A percentile compares a stretch with the other conserved stretches of the same genome.
phyloP scores from a whole-genome alignment of 139 green algal genomes.

The Desmodesmus armatus region DNA sequence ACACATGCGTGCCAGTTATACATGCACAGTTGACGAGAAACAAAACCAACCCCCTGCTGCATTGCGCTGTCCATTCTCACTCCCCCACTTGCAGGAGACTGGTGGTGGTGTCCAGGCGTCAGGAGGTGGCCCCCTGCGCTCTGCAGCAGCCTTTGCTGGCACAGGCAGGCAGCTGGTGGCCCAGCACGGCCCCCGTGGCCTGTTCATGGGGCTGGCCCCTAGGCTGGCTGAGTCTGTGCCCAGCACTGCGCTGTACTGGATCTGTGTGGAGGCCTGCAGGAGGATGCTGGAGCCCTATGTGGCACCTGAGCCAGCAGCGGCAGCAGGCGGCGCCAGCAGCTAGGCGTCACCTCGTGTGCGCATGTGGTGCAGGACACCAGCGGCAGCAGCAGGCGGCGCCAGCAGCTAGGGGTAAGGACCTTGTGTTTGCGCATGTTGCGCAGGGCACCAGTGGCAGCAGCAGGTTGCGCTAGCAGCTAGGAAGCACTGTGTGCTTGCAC shows the following conservation, averaged over 20 bases:
- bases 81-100: too few species aligned
- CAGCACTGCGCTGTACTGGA: slow-evolving; percentile 62
- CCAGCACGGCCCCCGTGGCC: slow-evolving; percentile 48
- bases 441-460: neutral
- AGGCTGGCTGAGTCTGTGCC: slow-evolving; percentile 61
- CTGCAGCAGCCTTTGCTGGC: slow-evolving; percentile 50
- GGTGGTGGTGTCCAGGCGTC: slow-evolving; percentile 5
- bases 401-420: neutral
- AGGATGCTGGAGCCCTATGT: slow-evolving; percentile 52
- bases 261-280: slow-evolving; percentile 51
- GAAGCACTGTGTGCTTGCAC: too few species aligned
- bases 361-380: neutral
- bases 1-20: too few species aligned
- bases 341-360: neutral
- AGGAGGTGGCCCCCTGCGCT: neutral
- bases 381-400: neutral
- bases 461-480: neutral
- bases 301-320: slow-evolving; percentile 4
- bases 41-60: too few species aligned
- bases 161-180: slow-evolving; percentile 56
- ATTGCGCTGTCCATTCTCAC: too few species aligned
- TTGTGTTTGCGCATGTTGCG: neutral
- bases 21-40: too few species aligned
- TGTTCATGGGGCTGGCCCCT: slow-evolving; percentile 73
- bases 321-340: neutral